These are phyloP conservation scores for Trametes sanguinea DNA, from an alignment of 768 basidiomycete species.

Conservation along the genomic window DNA sequence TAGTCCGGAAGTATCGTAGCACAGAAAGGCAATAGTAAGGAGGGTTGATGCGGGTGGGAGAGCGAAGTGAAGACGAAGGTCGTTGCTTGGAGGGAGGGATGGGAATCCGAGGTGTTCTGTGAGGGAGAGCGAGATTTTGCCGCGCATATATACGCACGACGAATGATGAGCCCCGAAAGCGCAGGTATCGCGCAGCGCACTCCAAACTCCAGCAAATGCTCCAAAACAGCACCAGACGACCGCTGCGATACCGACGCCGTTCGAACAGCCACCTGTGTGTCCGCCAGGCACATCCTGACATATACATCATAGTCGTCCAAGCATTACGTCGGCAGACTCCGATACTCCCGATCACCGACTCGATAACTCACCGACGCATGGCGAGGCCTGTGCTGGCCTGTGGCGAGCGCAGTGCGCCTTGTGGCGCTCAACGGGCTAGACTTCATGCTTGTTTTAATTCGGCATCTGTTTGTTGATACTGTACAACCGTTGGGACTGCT, in stretches of 20 bases:
- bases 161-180: background rate
- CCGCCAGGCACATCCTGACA: background rate
- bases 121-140: background rate
- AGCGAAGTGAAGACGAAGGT: background rate
- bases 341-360: constrained; percentile 4
- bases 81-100: background rate
- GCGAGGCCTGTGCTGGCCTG: too few species aligned
- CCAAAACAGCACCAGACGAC: background rate
- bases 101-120: background rate
- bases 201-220: constrained; percentile 8
- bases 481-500: background rate
- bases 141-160: constrained; percentile 1
- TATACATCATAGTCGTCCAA: constrained; percentile 1
- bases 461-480: background rate
- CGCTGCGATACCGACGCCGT: too few species aligned
- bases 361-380: background rate
- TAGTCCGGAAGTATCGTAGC: background rate
- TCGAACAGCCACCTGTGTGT: too few species aligned
- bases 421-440: constrained; percentile 5
- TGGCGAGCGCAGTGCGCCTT: background rate
- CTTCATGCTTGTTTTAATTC: background rate
- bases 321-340: constrained; percentile 16
- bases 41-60: background rate
- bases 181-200: background rate
- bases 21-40: background rate